These are phyloP conservation scores for Brassica rapa DNA, from an alignment of 345 rosid species.

Conservation along the genomic window DNA sequence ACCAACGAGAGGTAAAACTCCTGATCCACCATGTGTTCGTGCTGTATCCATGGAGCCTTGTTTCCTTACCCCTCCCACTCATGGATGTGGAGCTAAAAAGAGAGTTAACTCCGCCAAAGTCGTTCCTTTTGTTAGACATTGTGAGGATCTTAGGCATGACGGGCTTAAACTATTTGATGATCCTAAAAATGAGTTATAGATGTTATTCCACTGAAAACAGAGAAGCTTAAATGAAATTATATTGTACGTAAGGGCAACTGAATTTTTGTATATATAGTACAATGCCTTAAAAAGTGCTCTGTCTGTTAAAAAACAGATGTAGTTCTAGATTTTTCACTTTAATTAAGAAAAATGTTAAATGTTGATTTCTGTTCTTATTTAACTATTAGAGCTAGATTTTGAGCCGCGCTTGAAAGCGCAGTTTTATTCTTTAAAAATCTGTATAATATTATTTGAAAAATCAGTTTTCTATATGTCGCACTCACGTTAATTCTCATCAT, in stretches of 20 bases:
- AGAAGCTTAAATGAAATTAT: background rate
- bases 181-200: conserved; percentile 25
- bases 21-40: conserved; percentile 43
- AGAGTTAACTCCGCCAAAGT: conserved; percentile 15
- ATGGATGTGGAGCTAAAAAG: conserved; percentile 33
- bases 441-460: no score
- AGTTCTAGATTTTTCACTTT: no score
- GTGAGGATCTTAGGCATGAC: conserved; percentile 40
- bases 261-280: background rate
- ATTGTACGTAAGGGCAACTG: background rate
- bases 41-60: conserved; percentile 49
- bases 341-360: no score
- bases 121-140: conserved; percentile 42
- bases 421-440: no score
- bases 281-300: background rate
- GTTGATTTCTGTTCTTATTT: background rate
- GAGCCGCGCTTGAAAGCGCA: no score
- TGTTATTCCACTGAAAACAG: conserved; percentile 3
- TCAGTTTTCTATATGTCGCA: no score
- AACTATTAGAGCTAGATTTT: background rate
- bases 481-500: no score
- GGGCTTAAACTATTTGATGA: conserved; percentile 47
- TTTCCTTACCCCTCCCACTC: conserved; percentile 35
- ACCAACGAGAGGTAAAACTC: conserved; percentile 14
- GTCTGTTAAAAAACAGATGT: background rate